A percentile compares a stretch with the other conserved stretches of the same genome.
Evolutionary conservation across 1,139 yeast species (phyloP).

Genomic region (Diutina mesorugosa): DNA sequence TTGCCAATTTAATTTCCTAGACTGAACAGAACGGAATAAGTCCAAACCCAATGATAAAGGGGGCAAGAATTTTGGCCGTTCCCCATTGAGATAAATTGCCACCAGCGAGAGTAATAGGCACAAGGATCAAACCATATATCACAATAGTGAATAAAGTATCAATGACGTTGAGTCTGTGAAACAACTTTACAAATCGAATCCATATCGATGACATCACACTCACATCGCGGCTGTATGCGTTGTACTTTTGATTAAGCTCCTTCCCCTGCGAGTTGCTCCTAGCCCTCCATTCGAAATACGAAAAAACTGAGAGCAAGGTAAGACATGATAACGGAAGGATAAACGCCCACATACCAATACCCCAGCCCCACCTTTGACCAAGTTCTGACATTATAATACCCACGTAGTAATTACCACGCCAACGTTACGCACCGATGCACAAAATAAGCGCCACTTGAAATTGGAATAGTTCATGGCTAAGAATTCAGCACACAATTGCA

Average conservation of each 20-base stretch:
- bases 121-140: slow-evolving; percentile 2
- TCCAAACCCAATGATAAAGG: not conserved
- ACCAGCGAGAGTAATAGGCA: slow-evolving; percentile 2
- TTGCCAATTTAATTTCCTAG: slow-evolving; percentile 1
- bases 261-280: slow-evolving; percentile 33
- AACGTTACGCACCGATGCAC: slow-evolving; percentile 4
- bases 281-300: slow-evolving; percentile 46
- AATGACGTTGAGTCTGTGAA: not conserved
- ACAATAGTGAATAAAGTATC: not conserved
- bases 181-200: not conserved
- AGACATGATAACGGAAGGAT: slow-evolving; percentile 52
- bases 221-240: not conserved
- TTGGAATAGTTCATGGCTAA: not conserved
- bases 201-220: not conserved
- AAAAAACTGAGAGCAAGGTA: slow-evolving; percentile 41
- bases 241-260: slow-evolving; percentile 6
- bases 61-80: slow-evolving; percentile 4
- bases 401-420: not conserved
- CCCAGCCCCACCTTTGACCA: slow-evolving; percentile 3
- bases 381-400: not conserved
- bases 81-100: slow-evolving; percentile 3
- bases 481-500: not conserved
- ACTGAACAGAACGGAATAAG: not conserved
- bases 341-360: slow-evolving; percentile 68
- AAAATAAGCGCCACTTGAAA: slow-evolving; percentile 7